These are phyloP conservation scores for Bacidia gigantensis DNA, from an alignment of 495 filamentous ascomycete genomes.

Conservation along the genomic window DNA sequence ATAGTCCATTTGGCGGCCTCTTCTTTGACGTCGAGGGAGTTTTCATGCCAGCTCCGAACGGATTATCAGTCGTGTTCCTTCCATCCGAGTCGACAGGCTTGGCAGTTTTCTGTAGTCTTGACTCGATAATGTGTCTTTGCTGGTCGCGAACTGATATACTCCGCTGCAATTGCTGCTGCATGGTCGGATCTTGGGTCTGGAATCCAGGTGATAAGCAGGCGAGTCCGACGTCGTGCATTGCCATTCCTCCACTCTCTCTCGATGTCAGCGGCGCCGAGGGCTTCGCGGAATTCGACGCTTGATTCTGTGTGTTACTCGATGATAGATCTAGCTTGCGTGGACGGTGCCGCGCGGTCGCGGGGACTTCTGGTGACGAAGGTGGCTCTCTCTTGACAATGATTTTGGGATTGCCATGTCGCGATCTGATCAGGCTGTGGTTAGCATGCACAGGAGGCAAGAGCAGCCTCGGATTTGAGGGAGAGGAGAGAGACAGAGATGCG, in stretches of 20 bases:
- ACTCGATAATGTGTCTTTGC: conserved; percentile 88
- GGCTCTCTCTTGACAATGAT: conserved; percentile 96
- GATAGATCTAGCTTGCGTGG: conserved; percentile 84
- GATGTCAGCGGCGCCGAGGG: conserved; percentile 68
- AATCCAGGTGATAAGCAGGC: conserved; percentile 94
- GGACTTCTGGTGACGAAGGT: conserved; percentile 65
- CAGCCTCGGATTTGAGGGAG: conserved; percentile 8
- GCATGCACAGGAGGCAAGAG: conserved; percentile 8
- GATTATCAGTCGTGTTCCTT: conserved; percentile 34
- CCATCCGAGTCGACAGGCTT: conserved; percentile 58
- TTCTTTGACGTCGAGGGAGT: conserved; percentile 57
- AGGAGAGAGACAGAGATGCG: not conserved
- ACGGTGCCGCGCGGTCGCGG: conserved; percentile 58
- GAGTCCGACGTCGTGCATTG: conserved; percentile 83
- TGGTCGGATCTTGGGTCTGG: conserved; percentile 86
- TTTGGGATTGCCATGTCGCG: conserved; percentile 40
- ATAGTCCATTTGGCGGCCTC: conserved; percentile 74
- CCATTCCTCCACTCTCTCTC: conserved; percentile 54
- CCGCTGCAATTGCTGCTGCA: conserved; percentile 87
- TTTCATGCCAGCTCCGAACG: conserved; percentile 47
- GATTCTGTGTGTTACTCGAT: conserved; percentile 44
- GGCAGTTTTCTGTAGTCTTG: conserved; percentile 72
- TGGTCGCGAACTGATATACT: conserved; percentile 90
- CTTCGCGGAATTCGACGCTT: conserved; percentile 40
- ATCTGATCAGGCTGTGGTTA: conserved; percentile 18